These are phyloP conservation scores for Solanum corneliomulleri DNA, from an alignment of 257 asterid genomes.

Conservation along the genomic window DNA sequence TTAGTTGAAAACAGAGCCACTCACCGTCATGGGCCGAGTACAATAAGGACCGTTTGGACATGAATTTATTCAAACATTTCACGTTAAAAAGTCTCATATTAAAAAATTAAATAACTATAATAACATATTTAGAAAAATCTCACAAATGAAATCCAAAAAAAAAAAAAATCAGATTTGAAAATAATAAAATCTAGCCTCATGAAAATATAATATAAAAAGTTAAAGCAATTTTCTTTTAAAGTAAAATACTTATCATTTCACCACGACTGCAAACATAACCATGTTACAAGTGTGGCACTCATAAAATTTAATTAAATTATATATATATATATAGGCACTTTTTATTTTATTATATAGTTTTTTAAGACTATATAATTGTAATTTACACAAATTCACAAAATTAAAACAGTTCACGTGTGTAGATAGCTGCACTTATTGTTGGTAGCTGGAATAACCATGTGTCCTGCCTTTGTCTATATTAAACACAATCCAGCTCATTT, in stretches of 20 bases:
- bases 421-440: background rate
- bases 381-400: background rate
- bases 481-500: conserved; percentile 1
- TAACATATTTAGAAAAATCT: too few relatives aligned
- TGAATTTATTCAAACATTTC: background rate
- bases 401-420: background rate
- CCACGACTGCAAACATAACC: too few relatives aligned
- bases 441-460: conserved; percentile 5
- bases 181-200: too few relatives aligned
- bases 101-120: rapidly evolving
- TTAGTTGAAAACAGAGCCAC: background rate
- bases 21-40: background rate
- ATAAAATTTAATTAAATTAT: background rate
- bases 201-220: too few relatives aligned
- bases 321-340: background rate
- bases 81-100: too few relatives aligned
- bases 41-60: background rate
- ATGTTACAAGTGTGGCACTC: too few relatives aligned
- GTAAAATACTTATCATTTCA: background rate
- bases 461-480: conserved; percentile 15
- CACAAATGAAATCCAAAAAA: rapidly evolving
- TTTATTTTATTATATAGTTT: background rate
- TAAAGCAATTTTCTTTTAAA: too few relatives aligned
- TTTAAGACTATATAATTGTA: background rate
- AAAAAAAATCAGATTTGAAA: too few relatives aligned